Evolutionary conservation across 2,329 filamentous ascomycete species (phyloP).

Genomic region (Aspergillus flavus): DNA sequence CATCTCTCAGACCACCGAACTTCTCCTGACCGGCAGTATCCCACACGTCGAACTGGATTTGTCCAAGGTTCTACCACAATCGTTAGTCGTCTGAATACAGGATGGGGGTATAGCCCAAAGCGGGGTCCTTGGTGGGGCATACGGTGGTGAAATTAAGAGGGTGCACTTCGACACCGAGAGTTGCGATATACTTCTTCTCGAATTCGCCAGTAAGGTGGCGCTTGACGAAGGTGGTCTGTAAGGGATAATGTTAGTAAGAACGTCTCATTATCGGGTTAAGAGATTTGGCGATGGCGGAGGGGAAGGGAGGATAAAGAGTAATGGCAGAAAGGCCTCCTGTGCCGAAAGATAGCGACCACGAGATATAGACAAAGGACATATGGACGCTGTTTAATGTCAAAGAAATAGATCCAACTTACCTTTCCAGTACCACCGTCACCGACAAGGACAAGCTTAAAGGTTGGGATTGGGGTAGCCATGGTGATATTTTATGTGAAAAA

Average conservation of each 20-base stretch:
- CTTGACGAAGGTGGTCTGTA: conserved; percentile 99
- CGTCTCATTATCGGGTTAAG: conserved; percentile 14
- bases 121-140: conserved; percentile 55
- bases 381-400: conserved; percentile 9
- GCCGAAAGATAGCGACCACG: neutral
- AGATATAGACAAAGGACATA: neutral
- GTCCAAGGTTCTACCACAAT: conserved; percentile 74
- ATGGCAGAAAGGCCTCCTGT: neutral
- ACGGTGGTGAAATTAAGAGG: conserved; percentile 97
- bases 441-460: conserved; percentile 99
- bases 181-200: conserved; percentile 99
- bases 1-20: conserved; percentile 98
- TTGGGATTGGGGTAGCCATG: conserved; percentile 71
- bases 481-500: conserved; percentile 28
- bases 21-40: conserved; percentile 99
- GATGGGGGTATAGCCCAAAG: conserved; percentile 24
- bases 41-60: conserved; percentile 99
- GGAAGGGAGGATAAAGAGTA: conserved; percentile 18
- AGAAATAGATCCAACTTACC: conserved; percentile 59
- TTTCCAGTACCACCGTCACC: conserved; percentile 99
- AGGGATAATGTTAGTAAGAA: conserved; percentile 23
- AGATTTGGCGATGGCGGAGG: conserved; percentile 31
- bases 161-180: conserved; percentile 98
- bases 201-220: conserved; percentile 99
- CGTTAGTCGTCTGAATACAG: conserved; percentile 29